These are phyloP conservation scores for Dillenia turbinata DNA, from an alignment of 164 flowering plant species.

Conservation along the genomic window DNA sequence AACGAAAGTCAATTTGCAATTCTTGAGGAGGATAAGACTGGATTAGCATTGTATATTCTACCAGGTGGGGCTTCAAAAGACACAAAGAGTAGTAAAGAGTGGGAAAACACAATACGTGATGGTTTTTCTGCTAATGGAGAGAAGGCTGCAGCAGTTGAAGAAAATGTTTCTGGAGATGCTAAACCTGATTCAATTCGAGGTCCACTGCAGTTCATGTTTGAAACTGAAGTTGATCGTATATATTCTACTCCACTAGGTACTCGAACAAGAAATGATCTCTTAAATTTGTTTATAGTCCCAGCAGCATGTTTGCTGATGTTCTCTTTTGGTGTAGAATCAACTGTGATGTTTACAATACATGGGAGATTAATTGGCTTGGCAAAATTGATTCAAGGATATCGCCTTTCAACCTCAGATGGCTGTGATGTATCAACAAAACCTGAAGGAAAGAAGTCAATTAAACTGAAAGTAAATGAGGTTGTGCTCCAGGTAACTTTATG, in stretches of 20 bases:
- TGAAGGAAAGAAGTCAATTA: conserved; percentile 82
- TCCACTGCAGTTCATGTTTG: conserved; percentile 73
- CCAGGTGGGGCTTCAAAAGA: conserved; percentile 55
- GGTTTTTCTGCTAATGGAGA: conserved; percentile 14
- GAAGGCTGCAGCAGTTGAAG: conserved; percentile 38
- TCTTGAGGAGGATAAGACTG: conserved; percentile 88
- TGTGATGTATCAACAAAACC: conserved; percentile 61
- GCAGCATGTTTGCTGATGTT: conserved; percentile 17
- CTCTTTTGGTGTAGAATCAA: conserved; percentile 65
- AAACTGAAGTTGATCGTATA: conserved; percentile 89
- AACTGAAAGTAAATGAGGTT: conserved; percentile 73
- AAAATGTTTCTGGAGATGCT: conserved; percentile 38
- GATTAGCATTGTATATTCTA: conserved; percentile 62
- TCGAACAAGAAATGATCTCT: conserved; percentile 1
- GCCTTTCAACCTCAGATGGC: conserved; percentile 61
- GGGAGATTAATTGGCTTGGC: conserved; percentile 83
- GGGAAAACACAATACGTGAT: no score
- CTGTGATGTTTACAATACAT: conserved; percentile 82
- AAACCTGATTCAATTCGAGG: conserved; percentile 56
- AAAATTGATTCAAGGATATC: conserved; percentile 83
- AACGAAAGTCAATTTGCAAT: conserved; percentile 84
- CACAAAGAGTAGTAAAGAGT: conserved; percentile 1
- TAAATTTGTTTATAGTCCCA: background rate
- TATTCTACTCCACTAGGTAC: conserved; percentile 93
- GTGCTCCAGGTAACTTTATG: conserved; percentile 72